Base-by-base conservation (phyloP, 306 rosid species). In the Leucaena leucocephala region DNA sequence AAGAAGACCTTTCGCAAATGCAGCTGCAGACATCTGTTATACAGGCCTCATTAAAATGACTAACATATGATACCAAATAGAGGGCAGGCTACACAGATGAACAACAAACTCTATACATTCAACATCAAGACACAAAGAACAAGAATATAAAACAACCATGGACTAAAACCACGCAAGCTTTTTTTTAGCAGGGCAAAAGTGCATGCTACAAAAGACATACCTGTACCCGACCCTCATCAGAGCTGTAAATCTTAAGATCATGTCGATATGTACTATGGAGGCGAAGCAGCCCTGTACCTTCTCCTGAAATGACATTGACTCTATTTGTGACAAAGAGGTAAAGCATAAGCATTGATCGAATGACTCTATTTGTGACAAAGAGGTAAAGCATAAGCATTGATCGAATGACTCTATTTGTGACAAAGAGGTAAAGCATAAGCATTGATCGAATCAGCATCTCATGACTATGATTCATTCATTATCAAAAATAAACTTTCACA, bases 171-270 rank as follows among this genome's bases (percentile, higher is more conserved):
- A 62, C 57, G 52, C 21, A 27, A 33, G 71, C 73, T 67, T 66
- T 33, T 66, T 33, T 45, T 77, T 22, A 16, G 69, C 65, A 40
- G 49, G 16, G 78, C 21, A n/a, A 72, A 8, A 38, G 74, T 58
- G 68, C 43, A 72, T 71, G 67, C 15, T 54, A 44, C 8, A 46
- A 22, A 65, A 35, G 68, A 46, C 82, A 74, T 88, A 94, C 98
- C 98, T 94, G 98, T 81, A 94, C 98, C 70, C 98, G 98, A 39
- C 98, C 98, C 90, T 94, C 98, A 78, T 94, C 98, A 81, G 98
- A 94, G 84, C 98, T 94, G 84, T 94, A 94, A 78, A 94, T 94
- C 87, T 94, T 94, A 69, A 94, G 91, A 87, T 94, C 97, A 75
- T 94, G 98, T 68, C 98, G 91, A 61, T 94, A 92, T 58, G 98